Conservation (phyloP, 768 basidiomycete species). For the Floccularia luteovirens region DNA sequence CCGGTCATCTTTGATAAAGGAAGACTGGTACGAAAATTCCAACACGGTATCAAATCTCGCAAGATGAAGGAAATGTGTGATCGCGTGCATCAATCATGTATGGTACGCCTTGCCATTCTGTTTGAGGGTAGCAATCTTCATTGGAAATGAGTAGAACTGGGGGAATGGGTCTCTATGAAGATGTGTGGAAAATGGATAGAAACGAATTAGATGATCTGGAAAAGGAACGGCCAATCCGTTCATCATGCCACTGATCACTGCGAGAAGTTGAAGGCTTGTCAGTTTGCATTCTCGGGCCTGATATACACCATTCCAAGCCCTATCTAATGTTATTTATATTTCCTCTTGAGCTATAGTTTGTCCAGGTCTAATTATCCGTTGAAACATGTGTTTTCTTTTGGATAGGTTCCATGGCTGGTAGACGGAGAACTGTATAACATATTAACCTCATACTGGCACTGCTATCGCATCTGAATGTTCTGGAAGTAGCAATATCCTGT, state of each 20-base stretch:
- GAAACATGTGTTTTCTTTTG: constrained; percentile 25
- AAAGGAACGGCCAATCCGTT: not conserved
- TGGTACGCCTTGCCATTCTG: too few relatives aligned
- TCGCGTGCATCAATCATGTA: too few relatives aligned
- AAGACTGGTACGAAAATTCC: not conserved
- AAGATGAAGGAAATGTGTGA: too few relatives aligned
- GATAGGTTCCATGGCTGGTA: constrained; percentile 30
- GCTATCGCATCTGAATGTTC: constrained; percentile 37
- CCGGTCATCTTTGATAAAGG: not conserved
- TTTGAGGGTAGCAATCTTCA: too few relatives aligned
- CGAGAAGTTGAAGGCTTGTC: constrained; percentile 12
- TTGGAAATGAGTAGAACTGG: constrained; percentile 11
- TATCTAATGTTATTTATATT: constrained; percentile 1
- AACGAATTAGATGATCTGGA: not conserved
- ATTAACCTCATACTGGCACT: constrained; percentile 41
- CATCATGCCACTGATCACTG: constrained; percentile 2
- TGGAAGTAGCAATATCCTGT: constrained; percentile 32
- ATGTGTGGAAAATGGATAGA: not conserved
- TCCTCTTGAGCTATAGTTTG: not conserved
- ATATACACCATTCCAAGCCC: constrained; percentile 5
- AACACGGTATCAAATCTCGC: not conserved
- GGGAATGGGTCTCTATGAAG: constrained; percentile 16
- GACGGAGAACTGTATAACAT: constrained; percentile 30
- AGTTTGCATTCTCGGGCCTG: constrained; percentile 11
- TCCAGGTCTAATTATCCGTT: too few relatives aligned